A percentile compares a stretch with the other conserved stretches of the same genome.
These are phyloP conservation scores for Hypoxylon subgilvum DNA, from an alignment of 495 filamentous ascomycete species.

Conservation along the genomic window DNA sequence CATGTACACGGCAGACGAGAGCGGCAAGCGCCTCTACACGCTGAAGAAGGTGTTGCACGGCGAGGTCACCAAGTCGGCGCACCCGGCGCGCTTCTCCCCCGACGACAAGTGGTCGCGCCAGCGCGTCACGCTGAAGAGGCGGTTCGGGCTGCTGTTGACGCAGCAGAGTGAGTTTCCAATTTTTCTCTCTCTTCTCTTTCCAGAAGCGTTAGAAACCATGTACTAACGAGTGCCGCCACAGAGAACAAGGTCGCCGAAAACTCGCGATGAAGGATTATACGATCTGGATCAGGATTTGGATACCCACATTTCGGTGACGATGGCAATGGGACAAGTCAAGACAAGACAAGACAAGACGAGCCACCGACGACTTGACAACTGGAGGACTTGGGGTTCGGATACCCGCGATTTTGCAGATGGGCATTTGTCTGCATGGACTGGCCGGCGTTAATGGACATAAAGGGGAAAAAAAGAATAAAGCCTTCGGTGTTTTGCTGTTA, in stretches of 20 bases:
- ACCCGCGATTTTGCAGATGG: neutral
- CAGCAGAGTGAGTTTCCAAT: slow-evolving; percentile 70
- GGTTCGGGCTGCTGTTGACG: slow-evolving; percentile 83
- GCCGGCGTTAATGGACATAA: slow-evolving; percentile 19
- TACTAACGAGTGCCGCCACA: slow-evolving; percentile 10
- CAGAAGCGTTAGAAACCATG: too few relatives aligned
- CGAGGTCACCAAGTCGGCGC: slow-evolving; percentile 90
- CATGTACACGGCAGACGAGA: slow-evolving; percentile 80
- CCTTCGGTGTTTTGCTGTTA: slow-evolving; percentile 3
- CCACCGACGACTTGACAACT: too few relatives aligned
- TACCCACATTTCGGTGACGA: too few relatives aligned
- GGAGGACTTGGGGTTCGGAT: too few relatives aligned
- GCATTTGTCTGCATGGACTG: slow-evolving; percentile 8
- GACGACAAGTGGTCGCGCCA: slow-evolving; percentile 98
- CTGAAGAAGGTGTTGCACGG: slow-evolving; percentile 79
- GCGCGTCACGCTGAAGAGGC: slow-evolving; percentile 88
- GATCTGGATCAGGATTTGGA: too few relatives aligned
- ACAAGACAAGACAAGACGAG: too few relatives aligned
- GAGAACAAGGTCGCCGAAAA: slow-evolving; percentile 45
- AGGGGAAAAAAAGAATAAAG: neutral
- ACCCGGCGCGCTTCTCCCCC: slow-evolving; percentile 95
- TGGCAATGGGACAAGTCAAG: neutral
- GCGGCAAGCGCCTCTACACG: slow-evolving; percentile 87
- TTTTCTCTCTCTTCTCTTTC: neutral
- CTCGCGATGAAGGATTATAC: slow-evolving; percentile 9